A percentile compares a stretch with the other conserved stretches of the same genome.
Evolutionary conservation across 192 early-diverging fungal species (phyloP).

Genomic region (Kickxella alabastrina): DNA sequence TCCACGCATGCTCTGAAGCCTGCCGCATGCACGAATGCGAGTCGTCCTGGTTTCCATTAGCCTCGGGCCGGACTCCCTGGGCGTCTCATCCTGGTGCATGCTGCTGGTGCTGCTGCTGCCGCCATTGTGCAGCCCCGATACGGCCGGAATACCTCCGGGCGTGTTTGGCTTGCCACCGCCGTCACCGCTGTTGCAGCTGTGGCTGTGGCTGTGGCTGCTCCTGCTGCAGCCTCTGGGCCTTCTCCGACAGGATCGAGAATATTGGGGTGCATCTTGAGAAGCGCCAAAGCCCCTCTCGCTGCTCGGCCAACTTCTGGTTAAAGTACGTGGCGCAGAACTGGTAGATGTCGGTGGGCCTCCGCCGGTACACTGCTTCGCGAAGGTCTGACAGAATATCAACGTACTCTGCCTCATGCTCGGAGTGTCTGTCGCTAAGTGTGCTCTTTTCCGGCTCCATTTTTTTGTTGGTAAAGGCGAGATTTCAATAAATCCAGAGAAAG

Average conservation of each 20-base stretch:
- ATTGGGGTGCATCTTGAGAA: slow-evolving; percentile 45
- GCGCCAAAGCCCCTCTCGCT: slow-evolving; percentile 55
- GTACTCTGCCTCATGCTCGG: slow-evolving; percentile 52
- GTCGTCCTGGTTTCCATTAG: slow-evolving; percentile 31
- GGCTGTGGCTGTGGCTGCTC: slow-evolving; percentile 2
- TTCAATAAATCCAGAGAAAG: too few species aligned
- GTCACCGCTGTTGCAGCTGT: neutral
- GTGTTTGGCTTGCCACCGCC: neutral
- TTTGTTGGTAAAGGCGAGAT: too few species aligned
- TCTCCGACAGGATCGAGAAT: slow-evolving; percentile 43
- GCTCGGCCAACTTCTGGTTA: slow-evolving; percentile 78
- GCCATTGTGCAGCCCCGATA: too few species aligned
- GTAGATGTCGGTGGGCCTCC: slow-evolving; percentile 81
- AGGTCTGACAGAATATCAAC: slow-evolving; percentile 76
- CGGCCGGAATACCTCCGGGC: too few species aligned
- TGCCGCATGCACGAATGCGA: slow-evolving; percentile 47
- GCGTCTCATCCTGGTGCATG: slow-evolving; percentile 26
- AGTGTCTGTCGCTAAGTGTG: slow-evolving; percentile 35
- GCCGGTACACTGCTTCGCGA: slow-evolving; percentile 68
- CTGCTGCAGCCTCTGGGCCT: slow-evolving; percentile 7
- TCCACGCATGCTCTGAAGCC: slow-evolving; percentile 51
- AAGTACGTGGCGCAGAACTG: slow-evolving; percentile 94
- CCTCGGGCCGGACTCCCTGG: slow-evolving; percentile 44
- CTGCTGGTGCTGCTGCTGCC: neutral
- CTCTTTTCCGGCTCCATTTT: slow-evolving; percentile 48